Evolutionary conservation across 1,284 basidiomycete species (phyloP), one percentile per base, ranked within the genome.

Genomic region (Afroboletus lepidellus): DNA sequence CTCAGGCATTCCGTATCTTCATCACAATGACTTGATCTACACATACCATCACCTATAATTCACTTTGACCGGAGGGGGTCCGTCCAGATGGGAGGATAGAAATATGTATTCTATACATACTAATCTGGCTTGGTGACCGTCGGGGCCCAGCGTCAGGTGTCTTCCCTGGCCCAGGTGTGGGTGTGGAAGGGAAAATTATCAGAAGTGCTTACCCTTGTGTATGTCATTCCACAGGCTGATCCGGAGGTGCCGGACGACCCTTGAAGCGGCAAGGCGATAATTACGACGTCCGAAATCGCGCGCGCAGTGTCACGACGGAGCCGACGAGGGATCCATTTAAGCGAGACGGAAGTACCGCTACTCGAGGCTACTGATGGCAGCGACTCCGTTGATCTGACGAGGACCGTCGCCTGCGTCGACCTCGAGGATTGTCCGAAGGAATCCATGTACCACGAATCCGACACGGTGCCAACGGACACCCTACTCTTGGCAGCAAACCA

Each of bases 11-110:
- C 48, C 41, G 43, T 64, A 51, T 63, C 32, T 54, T 21, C 55
- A 61, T 62, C 63, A 64, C 66, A 71, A 57, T 61, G 65, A 64
- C 48, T 53, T 69, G 62, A 72, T 72, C 69, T 75, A 75, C 59
- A 57, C 53, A 51, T 69, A 67, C 56, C 57, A 59, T 57, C 55
- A 54, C 50, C 48, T 43, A 59, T 67, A 69, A 70, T 71, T 62
- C 62, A 68, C 56, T 54, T 48, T 55, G 48, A 51, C 34, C 53
- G 51, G 51, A 42, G 46, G 46, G 46, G 27, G 49, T 43, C 43
- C 30, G 49, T 43, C 43, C 30, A n/a, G 50, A 46, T 37, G 38
- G 39, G 47, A 46, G 41, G 51, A 39, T 51, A 54, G 61, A 54
- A 44, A 49, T 48, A 50, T 46, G 54, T 61, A 63, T 51, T 56